Evolutionary conservation across 2,329 filamentous ascomycete species (phyloP).

Genomic region (Talaromyces piceae): DNA sequence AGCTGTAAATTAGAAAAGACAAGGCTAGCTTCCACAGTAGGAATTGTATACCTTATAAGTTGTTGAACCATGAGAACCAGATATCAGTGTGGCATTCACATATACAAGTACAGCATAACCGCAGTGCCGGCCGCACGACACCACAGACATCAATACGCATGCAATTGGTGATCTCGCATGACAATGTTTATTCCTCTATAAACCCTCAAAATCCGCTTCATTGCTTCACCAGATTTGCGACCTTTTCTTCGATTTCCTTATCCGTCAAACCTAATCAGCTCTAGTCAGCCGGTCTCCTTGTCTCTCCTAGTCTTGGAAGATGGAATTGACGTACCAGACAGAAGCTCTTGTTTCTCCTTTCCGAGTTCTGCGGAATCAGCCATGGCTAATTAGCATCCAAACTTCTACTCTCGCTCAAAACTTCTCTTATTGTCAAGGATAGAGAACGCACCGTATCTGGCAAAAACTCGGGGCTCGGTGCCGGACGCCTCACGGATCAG

Average conservation of each 20-base stretch:
- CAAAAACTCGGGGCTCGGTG: constrained; percentile 78
- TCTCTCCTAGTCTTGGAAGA: not conserved
- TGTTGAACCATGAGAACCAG: not conserved
- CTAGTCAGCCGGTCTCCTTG: not conserved
- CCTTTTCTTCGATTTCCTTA: constrained; percentile 62
- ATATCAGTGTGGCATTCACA: not conserved
- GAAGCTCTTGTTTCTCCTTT: constrained; percentile 57
- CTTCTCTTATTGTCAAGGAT: no score
- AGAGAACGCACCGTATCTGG: constrained; percentile 74
- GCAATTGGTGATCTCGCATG: not conserved
- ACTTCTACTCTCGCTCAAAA: not conserved
- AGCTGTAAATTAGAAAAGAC: no score
- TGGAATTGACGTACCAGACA: constrained; percentile 46
- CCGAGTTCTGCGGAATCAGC: constrained; percentile 48
- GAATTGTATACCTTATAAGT: no score
- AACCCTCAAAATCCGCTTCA: constrained; percentile 9
- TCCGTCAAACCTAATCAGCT: constrained; percentile 52
- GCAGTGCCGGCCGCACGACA: not conserved
- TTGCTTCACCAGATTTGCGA: constrained; percentile 56
- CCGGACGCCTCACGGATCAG: constrained; percentile 86
- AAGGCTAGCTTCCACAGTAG: no score
- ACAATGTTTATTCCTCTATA: not conserved
- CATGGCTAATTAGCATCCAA: not conserved
- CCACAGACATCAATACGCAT: not conserved
- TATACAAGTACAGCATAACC: not conserved